These are phyloP conservation scores for Penicillium rolfsii DNA, from an alignment of 2,329 filamentous ascomycete genomes.

Conservation along the genomic window DNA sequence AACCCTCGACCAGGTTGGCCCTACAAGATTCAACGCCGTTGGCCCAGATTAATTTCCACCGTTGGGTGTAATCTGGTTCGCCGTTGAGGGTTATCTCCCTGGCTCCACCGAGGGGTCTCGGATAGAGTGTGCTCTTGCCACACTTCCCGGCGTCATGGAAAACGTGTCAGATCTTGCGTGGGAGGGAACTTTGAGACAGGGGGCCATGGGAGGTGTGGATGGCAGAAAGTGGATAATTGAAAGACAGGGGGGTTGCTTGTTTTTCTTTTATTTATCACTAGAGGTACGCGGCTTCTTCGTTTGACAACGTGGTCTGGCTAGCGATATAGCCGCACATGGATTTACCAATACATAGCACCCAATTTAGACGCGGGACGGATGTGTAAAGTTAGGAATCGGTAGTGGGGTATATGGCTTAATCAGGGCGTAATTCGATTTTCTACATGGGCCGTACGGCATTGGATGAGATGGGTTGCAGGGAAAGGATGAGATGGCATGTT, in stretches of 20 bases:
- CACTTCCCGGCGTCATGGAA: neutral
- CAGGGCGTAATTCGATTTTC: neutral
- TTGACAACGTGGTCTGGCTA: neutral
- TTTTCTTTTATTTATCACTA: neutral
- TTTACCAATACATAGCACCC: neutral
- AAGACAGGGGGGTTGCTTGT: neutral
- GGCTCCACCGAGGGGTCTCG: constrained; percentile 25
- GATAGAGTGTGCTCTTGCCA: constrained; percentile 23
- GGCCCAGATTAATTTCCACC: constrained; percentile 26
- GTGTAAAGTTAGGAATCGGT: neutral
- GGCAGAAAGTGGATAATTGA: neutral
- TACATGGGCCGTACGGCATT: neutral
- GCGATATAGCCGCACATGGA: neutral
- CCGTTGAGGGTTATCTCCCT: constrained; percentile 24
- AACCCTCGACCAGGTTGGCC: neutral
- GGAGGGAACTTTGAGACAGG: neutral
- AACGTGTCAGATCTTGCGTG: constrained; percentile 19
- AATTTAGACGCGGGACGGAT: neutral
- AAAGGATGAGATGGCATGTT: neutral
- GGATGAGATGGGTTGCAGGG: neutral
- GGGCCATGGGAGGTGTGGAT: neutral
- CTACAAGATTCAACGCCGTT: constrained; percentile 5
- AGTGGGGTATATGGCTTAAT: neutral
- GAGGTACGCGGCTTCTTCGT: neutral
- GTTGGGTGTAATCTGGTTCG: constrained; percentile 26